Evolutionary conservation across 768 basidiomycete species (phyloP).

Genomic region (Kwoniella shandongensis): DNA sequence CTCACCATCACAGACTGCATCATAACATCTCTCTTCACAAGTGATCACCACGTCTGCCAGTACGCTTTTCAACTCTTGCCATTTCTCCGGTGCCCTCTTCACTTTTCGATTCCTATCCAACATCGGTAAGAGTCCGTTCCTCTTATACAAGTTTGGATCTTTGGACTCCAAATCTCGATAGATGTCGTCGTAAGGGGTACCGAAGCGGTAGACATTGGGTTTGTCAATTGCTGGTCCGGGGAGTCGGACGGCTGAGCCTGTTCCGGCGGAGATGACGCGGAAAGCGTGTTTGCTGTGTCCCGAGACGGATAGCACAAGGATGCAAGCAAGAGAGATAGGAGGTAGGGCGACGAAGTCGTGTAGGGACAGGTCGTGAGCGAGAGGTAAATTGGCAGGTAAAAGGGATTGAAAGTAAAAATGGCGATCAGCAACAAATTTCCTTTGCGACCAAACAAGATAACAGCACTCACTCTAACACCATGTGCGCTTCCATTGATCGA

Average conservation of each 20-base stretch:
- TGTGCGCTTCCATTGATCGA: slow-evolving; percentile 97
- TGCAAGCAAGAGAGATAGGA: not conserved
- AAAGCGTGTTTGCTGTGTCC: slow-evolving; percentile 77
- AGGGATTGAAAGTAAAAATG: too few species aligned
- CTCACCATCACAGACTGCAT: slow-evolving; percentile 95
- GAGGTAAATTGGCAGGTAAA: too few species aligned
- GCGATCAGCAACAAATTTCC: not conserved
- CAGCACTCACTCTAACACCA: slow-evolving; percentile 73
- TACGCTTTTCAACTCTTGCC: slow-evolving; percentile 85
- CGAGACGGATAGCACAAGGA: not conserved
- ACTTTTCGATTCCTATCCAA: slow-evolving; percentile 89
- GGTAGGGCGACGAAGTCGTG: too few species aligned
- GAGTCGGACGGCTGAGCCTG: slow-evolving; percentile 92
- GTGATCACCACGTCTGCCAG: slow-evolving; percentile 93
- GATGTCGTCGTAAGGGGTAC: slow-evolving; percentile 93
- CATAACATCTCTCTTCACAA: slow-evolving; percentile 97
- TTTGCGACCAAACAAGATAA: not conserved
- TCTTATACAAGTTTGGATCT: slow-evolving; percentile 83
- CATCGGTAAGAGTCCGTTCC: slow-evolving; percentile 94
- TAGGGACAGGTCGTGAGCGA: not conserved
- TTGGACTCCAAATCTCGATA: slow-evolving; percentile 84
- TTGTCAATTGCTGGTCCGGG: slow-evolving; percentile 96
- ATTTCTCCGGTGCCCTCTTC: slow-evolving; percentile 90
- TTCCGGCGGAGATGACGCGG: slow-evolving; percentile 89
- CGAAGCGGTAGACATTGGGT: slow-evolving; percentile 94